Base-by-base conservation (phyloP, 108 stramenopile genomes). In the Cylindrotheca closterium region DNA sequence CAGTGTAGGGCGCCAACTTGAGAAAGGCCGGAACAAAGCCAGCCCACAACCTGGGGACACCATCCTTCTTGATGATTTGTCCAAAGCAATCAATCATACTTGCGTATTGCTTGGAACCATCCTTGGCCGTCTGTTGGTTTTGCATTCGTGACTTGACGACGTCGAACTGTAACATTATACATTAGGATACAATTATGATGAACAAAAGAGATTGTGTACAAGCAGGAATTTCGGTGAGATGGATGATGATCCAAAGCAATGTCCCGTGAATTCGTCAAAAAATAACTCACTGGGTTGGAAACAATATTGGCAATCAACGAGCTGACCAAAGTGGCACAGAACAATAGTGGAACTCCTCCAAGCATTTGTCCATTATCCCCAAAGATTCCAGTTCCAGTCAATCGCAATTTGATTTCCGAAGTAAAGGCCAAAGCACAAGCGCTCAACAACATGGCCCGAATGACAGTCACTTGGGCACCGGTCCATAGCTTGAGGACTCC, bases 1-100 rank as follows among this genome's bases (percentile, higher is more conserved):
- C 77, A 4, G 83, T 87, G 59, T 87, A 87, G 22, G 86, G 86
- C 26, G 86, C 86, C 68, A 87, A 68, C 79, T 87, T 87, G 66
- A 87, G 33, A 72, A 87, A 87, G 47, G 86, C 86, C 10, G 86
- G 86, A 22, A 66, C 54, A 62, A 87, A 87, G 65, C 86, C 86
- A 42, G 76, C 70, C 75, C 73, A 87, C 32, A 87, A 63, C 47
- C 67, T 78, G n/a, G 58, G 37, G 1, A 82, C 34, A 26, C 86
- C 86, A 53, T 87, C 86, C 37, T 74, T 68, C 0, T 31, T 28
- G 18, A 79, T 69, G 31, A 72, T 81, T 45, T 82, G 76, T 32
- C 74, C 51, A 48, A 87, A 84, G 42, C 83, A 82, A 68, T 87
- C 86, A 3, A 82, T 0, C 79, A 82, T 87, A 34, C 62, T 59